phyloP scores from a whole-genome alignment of 1,284 basidiomycete species.

The Vanrija sp. region DNA sequence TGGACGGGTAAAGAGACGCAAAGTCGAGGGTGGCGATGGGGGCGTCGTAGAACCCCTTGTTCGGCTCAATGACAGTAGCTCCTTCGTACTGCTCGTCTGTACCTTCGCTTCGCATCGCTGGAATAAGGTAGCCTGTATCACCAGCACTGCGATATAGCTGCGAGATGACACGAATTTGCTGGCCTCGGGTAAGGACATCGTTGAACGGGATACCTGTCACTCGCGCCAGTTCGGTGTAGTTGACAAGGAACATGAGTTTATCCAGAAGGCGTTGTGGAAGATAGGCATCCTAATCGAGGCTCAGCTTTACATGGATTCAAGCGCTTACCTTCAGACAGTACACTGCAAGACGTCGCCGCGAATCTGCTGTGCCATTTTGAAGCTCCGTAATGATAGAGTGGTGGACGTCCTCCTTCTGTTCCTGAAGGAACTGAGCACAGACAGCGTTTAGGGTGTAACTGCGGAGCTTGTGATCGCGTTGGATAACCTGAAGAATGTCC shows the following conservation, averaged over 20 bases:
- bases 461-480: conserved; percentile 89
- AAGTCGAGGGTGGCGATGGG: conserved; percentile 97
- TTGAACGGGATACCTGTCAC: conserved; percentile 98
- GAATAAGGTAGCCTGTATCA: conserved; percentile 79
- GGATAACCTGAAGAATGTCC: conserved; percentile 92
- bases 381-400: conserved; percentile 94
- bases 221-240: conserved; percentile 92
- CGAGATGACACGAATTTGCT: conserved; percentile 93
- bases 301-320: neutral
- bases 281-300: conserved; percentile 75
- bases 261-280: conserved; percentile 89
- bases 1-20: conserved; percentile 92
- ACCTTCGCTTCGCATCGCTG: conserved; percentile 76
- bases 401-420: conserved; percentile 97
- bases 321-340: conserved; percentile 83
- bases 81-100: conserved; percentile 94
- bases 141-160: conserved; percentile 87
- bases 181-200: conserved; percentile 80
- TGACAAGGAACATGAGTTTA: conserved; percentile 96
- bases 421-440: conserved; percentile 89
- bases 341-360: conserved; percentile 80
- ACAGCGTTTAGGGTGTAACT: conserved; percentile 94
- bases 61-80: conserved; percentile 93
- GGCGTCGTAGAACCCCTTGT: conserved; percentile 86
- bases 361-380: conserved; percentile 90